Percentiles rank a stretch among this genome's conserved stretches.
Evolutionary conservation across 768 basidiomycete genomes (phyloP).

Genomic region (Naganishia antarctica): DNA sequence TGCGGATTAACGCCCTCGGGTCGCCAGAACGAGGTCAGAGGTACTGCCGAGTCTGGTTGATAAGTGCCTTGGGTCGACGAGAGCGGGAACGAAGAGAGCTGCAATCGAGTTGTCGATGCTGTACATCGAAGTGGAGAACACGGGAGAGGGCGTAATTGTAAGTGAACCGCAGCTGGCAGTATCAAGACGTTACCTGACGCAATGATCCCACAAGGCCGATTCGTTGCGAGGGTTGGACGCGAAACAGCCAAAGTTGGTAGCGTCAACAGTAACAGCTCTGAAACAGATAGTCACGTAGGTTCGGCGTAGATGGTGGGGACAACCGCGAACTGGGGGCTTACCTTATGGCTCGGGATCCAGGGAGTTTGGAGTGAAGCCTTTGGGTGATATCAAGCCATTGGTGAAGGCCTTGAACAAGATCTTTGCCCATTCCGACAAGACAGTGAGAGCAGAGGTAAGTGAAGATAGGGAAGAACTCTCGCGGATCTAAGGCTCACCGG

Average conservation of each 20-base stretch:
- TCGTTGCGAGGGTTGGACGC: constrained; percentile 77
- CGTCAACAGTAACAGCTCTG: constrained; percentile 68
- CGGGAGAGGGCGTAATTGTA: constrained; percentile 79
- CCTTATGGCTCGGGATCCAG: constrained; percentile 50
- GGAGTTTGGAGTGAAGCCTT: constrained; percentile 69
- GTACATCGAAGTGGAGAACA: constrained; percentile 90
- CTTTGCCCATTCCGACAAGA: constrained; percentile 90
- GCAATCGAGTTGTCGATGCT: constrained; percentile 78
- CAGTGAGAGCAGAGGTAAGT: constrained; percentile 74
- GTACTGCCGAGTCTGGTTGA: constrained; percentile 91
- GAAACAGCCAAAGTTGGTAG: constrained; percentile 91
- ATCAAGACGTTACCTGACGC: not conserved
- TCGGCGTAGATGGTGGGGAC: not conserved
- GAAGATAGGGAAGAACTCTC: not conserved
- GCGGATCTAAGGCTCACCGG: not conserved
- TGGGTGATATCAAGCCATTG: constrained; percentile 59
- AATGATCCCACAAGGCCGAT: constrained; percentile 57
- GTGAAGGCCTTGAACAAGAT: constrained; percentile 85
- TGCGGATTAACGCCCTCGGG: no score
- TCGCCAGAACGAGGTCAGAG: constrained; percentile 54
- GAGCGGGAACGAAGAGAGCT: constrained; percentile 82
- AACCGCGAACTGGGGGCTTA: not conserved
- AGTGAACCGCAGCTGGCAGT: constrained; percentile 49
- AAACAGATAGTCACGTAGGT: constrained; percentile 80
- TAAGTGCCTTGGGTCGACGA: constrained; percentile 85